Conservation (phyloP, 1,139 yeast species). For the Lizanozyma gosingica region DNA sequence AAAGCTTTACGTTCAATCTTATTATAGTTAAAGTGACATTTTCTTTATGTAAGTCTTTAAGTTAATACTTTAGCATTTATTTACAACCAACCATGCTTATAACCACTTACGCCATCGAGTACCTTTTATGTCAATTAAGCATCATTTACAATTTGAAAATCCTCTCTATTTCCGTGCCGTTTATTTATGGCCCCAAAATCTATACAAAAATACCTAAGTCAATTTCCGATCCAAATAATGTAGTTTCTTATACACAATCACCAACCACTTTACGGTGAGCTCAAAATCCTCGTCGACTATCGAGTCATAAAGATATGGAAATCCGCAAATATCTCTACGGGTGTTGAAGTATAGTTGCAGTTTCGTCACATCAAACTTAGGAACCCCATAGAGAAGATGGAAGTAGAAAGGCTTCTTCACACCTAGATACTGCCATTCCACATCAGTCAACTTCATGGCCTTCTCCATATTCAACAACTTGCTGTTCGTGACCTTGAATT, state of each 20-base stretch:
- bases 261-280: conserved; percentile 19
- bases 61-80: no score
- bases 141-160: no score
- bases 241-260: conserved; percentile 20
- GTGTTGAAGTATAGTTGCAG: neutral
- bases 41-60: no score
- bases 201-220: no score
- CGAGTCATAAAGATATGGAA: conserved; percentile 19
- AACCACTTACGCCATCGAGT: no score
- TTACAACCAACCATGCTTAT: no score
- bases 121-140: no score
- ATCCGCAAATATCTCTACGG: conserved; percentile 8
- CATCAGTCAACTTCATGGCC: conserved; percentile 16
- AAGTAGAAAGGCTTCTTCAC: conserved; percentile 11
- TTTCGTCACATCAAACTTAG: conserved; percentile 8
- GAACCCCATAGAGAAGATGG: conserved; percentile 19
- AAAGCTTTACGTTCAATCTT: no score
- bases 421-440: conserved; percentile 1
- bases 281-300: conserved; percentile 18
- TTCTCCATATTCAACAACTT: conserved; percentile 27
- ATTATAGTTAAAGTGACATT: no score
- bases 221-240: conserved; percentile 8
- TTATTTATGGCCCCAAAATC: no score
- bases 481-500: conserved; percentile 33
- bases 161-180: no score